These are phyloP conservation scores for Dendrobium officinale DNA, from an alignment of 106 monocot genomes.

Conservation along the genomic window DNA sequence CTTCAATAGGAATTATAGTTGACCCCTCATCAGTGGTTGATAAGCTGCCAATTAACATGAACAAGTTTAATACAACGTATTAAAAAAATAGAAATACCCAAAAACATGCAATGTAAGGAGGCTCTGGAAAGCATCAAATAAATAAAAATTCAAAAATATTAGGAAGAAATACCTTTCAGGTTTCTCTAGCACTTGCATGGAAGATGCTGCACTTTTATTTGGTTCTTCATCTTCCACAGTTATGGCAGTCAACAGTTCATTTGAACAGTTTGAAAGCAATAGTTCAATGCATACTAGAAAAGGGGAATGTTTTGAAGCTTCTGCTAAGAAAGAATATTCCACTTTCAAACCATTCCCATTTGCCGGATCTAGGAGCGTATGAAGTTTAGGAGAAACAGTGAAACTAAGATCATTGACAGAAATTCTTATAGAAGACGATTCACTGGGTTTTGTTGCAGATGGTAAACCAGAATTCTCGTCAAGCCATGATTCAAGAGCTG, in stretches of 20 bases:
- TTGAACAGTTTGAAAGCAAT: conserved; percentile 55
- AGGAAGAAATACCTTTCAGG: conserved; percentile 44
- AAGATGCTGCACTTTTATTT: conserved; percentile 27
- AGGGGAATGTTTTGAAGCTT: conserved; percentile 51
- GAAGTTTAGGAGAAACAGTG: conserved; percentile 40
- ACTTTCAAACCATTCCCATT: conserved; percentile 65
- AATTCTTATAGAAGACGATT: conserved; percentile 43
- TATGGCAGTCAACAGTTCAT: conserved; percentile 48
- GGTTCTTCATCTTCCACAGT: conserved; percentile 36
- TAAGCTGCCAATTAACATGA: conserved; percentile 20
- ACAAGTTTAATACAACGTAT: background rate
- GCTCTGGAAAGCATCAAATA: background rate
- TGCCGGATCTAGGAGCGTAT: conserved; percentile 57
- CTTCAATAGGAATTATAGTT: conserved; percentile 52
- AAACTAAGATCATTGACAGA: conserved; percentile 65
- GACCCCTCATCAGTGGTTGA: conserved; percentile 21
- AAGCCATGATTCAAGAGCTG: conserved; percentile 83
- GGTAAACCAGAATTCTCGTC: conserved; percentile 46
- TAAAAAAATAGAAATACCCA: background rate
- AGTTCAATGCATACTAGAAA: conserved; percentile 58
- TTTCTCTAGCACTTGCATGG: conserved; percentile 33
- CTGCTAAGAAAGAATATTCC: conserved; percentile 60
- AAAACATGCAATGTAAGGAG: background rate
- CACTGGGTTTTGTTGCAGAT: conserved; percentile 22
- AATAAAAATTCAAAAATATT: background rate